Percentiles rank a stretch among this genome's conserved stretches.
These are phyloP conservation scores for Nicotiana benthamiana DNA, from an alignment of 257 asterid genomes.

Conservation along the genomic window DNA sequence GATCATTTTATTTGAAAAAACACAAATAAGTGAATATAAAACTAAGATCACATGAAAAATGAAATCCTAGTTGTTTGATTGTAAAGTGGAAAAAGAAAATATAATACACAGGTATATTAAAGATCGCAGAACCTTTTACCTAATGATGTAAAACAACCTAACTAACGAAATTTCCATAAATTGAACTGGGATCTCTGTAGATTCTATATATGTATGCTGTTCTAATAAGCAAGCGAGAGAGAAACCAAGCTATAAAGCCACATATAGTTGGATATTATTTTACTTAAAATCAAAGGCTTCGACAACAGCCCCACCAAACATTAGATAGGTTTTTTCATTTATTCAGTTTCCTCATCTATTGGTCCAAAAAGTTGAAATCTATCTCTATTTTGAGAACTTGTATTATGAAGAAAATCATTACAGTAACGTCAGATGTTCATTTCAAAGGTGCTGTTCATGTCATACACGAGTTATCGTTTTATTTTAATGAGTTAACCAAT, in stretches of 20 bases:
- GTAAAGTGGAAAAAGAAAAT: slow-evolving; percentile 16
- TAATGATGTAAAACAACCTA: slow-evolving; percentile 64
- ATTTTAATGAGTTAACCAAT: slow-evolving; percentile 12
- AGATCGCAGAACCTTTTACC: slow-evolving; percentile 58
- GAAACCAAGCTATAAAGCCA: background rate
- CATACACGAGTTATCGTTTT: slow-evolving; percentile 23
- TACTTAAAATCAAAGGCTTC: slow-evolving; percentile 53
- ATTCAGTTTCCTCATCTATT: slow-evolving; percentile 36
- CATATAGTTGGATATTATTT: slow-evolving; percentile 16
- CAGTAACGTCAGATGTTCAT: slow-evolving; percentile 24
- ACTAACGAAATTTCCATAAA: slow-evolving; percentile 39
- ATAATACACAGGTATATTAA: slow-evolving; percentile 8
- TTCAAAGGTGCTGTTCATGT: slow-evolving; percentile 65
- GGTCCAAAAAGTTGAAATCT: slow-evolving; percentile 61
- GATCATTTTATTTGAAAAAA: no score
- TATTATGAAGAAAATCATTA: slow-evolving; percentile 7
- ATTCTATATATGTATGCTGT: slow-evolving; percentile 28
- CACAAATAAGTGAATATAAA: slow-evolving; percentile 2
- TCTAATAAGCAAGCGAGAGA: slow-evolving; percentile 37
- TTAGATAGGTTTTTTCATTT: slow-evolving; percentile 14
- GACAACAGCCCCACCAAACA: slow-evolving; percentile 50
- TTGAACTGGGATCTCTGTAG: slow-evolving; percentile 43
- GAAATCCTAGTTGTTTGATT: slow-evolving; percentile 26
- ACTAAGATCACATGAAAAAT: background rate
- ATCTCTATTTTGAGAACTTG: slow-evolving; percentile 15